A percentile compares a stretch with the other conserved stretches of the same genome.
Evolutionary conservation across 1,139 yeast genomes (phyloP).

Genomic region (Geotrichum phurueaensis): DNA sequence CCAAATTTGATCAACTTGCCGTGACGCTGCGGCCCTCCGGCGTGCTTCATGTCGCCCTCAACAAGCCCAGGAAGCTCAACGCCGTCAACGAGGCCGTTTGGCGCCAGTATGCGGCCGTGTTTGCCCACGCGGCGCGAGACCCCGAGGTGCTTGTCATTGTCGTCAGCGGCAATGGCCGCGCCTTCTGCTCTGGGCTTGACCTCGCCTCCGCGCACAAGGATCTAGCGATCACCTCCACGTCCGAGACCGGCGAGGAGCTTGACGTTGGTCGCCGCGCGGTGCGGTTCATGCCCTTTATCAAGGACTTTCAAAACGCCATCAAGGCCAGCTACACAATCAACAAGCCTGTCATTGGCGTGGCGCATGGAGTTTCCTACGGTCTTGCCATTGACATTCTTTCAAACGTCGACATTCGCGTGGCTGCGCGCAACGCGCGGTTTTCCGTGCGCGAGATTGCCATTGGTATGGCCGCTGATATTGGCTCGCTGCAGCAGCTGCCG

Average conservation of each 20-base stretch:
- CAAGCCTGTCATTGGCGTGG: slow-evolving; percentile 42
- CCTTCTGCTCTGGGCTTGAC: slow-evolving; percentile 64
- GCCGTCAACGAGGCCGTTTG: slow-evolving; percentile 45
- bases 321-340: slow-evolving; percentile 28
- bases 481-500: slow-evolving; percentile 67
- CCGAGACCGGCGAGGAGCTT: slow-evolving; percentile 8
- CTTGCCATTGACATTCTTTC: slow-evolving; percentile 63
- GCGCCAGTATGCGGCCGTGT: slow-evolving; percentile 46
- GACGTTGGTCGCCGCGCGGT: slow-evolving; percentile 35
- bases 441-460: slow-evolving; percentile 66
- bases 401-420: slow-evolving; percentile 54
- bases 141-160: slow-evolving; percentile 39
- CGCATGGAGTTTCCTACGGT: slow-evolving; percentile 51
- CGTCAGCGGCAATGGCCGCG: slow-evolving; percentile 52
- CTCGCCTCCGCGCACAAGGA: slow-evolving; percentile 26
- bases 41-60: slow-evolving; percentile 55
- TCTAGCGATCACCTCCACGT: background rate
- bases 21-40: slow-evolving; percentile 36
- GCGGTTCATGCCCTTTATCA: slow-evolving; percentile 31
- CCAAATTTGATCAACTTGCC: slow-evolving; percentile 9
- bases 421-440: slow-evolving; percentile 48
- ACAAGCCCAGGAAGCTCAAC: slow-evolving; percentile 58
- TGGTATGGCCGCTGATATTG: slow-evolving; percentile 78
- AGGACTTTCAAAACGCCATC: slow-evolving; percentile 55
- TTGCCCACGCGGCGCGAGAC: slow-evolving; percentile 44